A percentile compares a stretch with the other conserved stretches of the same genome.
phyloP scores from a whole-genome alignment of 257 asterid species.

The Cynanchum wilfordii region DNA sequence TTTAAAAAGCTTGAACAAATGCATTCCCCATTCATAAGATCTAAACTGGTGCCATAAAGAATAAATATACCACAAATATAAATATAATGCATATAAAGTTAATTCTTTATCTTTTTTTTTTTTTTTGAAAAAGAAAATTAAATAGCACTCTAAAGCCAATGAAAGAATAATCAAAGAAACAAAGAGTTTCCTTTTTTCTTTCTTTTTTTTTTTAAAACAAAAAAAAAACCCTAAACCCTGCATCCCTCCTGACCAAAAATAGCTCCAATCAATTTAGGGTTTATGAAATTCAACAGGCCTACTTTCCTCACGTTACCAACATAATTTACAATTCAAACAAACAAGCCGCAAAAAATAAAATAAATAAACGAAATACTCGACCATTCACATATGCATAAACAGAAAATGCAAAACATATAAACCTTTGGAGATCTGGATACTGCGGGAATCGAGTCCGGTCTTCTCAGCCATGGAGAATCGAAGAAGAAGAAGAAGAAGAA shows the following conservation, averaged over 20 bases:
- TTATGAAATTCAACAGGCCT: neutral
- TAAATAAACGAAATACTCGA: neutral
- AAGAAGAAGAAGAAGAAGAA: conserved; percentile 8
- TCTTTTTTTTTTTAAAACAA: no score
- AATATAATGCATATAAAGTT: neutral
- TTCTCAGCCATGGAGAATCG: conserved; percentile 63
- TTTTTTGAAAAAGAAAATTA: no score
- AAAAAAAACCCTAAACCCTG: conserved; percentile 50
- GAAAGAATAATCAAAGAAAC: neutral
- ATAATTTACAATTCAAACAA: neutral
- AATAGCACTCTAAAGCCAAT: neutral
- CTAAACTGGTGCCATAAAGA: neutral
- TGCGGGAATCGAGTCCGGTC: conserved; percentile 43
- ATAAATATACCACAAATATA: neutral
- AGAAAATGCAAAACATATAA: conserved; percentile 4
- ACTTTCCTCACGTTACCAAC: neutral
- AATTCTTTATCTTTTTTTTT: no score
- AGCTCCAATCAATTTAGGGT: conserved; percentile 29
- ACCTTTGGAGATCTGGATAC: conserved; percentile 54
- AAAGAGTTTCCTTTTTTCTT: no score
- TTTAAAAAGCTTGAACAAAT: neutral
- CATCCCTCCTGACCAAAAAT: conserved; percentile 11
- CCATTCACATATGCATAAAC: neutral
- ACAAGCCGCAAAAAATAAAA: neutral
- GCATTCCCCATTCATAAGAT: neutral